Percentiles rank a stretch among this genome's conserved stretches.
Evolutionary conservation across 2,329 filamentous ascomycete species (phyloP).

Genomic region (Fusarium scirpi): DNA sequence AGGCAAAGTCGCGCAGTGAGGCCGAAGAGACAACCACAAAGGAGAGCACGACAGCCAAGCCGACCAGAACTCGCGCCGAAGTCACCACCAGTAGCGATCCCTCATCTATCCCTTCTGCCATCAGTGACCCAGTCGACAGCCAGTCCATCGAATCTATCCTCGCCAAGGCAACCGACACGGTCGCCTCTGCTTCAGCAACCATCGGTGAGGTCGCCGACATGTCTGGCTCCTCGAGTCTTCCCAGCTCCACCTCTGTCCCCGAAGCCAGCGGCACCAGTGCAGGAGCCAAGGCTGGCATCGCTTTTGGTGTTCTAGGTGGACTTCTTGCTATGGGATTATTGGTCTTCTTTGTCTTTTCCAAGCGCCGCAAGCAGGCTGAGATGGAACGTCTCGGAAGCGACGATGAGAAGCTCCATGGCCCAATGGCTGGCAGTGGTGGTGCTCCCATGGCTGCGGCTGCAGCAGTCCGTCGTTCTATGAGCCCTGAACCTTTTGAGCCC

Average conservation of each 20-base stretch:
- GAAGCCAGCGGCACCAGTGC: constrained; percentile 44
- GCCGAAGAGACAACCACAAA: constrained; percentile 10
- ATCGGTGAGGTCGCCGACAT: constrained; percentile 34
- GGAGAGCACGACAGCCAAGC: constrained; percentile 33
- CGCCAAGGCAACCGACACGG: constrained; percentile 47
- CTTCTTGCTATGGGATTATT: constrained; percentile 75
- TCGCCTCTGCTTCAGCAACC: constrained; percentile 23
- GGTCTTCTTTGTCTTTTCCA: constrained; percentile 77
- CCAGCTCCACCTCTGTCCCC: constrained; percentile 40
- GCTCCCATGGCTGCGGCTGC: constrained; percentile 20
- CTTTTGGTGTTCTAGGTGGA: constrained; percentile 80
- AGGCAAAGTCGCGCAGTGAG: constrained; percentile 31
- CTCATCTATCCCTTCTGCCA: constrained; percentile 43
- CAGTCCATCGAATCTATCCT: constrained; percentile 47
- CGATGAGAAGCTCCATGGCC: constrained; percentile 72
- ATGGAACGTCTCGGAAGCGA: constrained; percentile 65
- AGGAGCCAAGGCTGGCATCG: constrained; percentile 81
- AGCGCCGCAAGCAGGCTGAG: constrained; percentile 73
- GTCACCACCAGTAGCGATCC: constrained; percentile 37
- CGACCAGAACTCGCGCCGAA: constrained; percentile 33
- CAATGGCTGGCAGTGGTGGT: constrained; percentile 50
- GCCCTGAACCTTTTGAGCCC: constrained; percentile 24
- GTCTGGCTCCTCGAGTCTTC: constrained; percentile 32
- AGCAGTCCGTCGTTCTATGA: constrained; percentile 25
- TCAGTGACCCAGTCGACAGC: constrained; percentile 45